Base-by-base conservation (phyloP, 495 filamentous ascomycete genomes). In the Parathielavia hyrcaniae region DNA sequence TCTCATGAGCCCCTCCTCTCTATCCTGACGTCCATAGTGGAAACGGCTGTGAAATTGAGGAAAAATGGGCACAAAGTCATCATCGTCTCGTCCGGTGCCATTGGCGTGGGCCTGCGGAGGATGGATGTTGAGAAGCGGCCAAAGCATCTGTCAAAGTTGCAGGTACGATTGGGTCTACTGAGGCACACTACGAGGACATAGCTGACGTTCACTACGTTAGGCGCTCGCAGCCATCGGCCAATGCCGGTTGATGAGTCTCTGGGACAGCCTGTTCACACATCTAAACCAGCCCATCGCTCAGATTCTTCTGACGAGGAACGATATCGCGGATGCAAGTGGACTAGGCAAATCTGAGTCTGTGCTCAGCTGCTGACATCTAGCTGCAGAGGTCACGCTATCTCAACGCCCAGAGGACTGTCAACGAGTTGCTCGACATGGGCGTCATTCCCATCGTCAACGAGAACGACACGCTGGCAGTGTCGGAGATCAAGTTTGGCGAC, bases 401-500 rank as follows among this genome's bases (percentile, higher is more conserved):
- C 59, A 97, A 97, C 75, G 93, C 93, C 1, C 89, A 95, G 73
- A 97, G 95, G 65, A 97, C 93, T 1, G 86, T 98, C 61, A 76
- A 81, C 38, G 90, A 96, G 71, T 78, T 98, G 20, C 78, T 98
- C 36, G 83, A 89, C 58, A 96, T 97, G 93, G 90, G 90, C 1
- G 91, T 97, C 13, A 93, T 98, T 59, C 95, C 93, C 3, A 96
- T 98, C 61, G 93, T 98, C 58, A 98, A 98, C 64, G 93, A 98
- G 71, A 98, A 98, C 70, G 93, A 98, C 71, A 98, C 95, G 7
- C 73, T 98, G 45, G 89, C 91, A 43, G 93, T 98, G 66, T 86
- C 92, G 46, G 93, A 98, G 82, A 97, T 98, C 70, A 97, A 97
- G 81, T 98, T 98, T 66, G 93, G 93, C 60, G 93, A 98, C 75